Evolutionary conservation across 768 basidiomycete species (phyloP).

Genomic region (Tulasnella sp.): DNA sequence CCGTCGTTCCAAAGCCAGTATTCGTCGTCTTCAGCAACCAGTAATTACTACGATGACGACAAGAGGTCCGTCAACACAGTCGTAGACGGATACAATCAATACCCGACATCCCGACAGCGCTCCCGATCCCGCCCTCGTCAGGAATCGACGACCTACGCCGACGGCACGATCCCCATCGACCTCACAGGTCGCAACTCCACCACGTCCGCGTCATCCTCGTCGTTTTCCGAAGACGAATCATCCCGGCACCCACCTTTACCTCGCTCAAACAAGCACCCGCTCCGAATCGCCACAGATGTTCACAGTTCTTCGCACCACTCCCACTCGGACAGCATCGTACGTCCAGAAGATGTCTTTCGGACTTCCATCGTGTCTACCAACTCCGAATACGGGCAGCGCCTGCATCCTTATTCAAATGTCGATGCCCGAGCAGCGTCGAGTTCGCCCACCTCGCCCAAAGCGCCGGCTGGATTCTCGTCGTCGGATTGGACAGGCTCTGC

Average conservation of each 20-base stretch:
- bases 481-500: not conserved
- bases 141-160: not conserved
- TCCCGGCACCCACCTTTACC: not conserved
- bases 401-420: not conserved
- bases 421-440: not conserved
- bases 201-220: not conserved
- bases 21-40: not conserved
- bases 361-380: not conserved
- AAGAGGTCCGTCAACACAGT: constrained; percentile 10
- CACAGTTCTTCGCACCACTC: not conserved
- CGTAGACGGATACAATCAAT: constrained; percentile 9
- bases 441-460: not conserved
- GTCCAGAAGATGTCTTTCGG: constrained; percentile 1
- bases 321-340: not conserved
- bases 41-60: not conserved
- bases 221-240: not conserved
- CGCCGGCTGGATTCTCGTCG: not conserved
- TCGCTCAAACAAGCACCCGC: not conserved
- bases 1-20: constrained; percentile 1
- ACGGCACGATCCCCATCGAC: not conserved
- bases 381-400: not conserved
- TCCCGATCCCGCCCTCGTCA: constrained; percentile 6
- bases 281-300: constrained; percentile 5
- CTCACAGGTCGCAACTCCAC: constrained; percentile 1
- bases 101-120: not conserved